A percentile compares a stretch with the other conserved stretches of the same genome.
Conservation (phyloP, 2,329 filamentous ascomycete species). For the Hirsutella rhossiliensis region DNA sequence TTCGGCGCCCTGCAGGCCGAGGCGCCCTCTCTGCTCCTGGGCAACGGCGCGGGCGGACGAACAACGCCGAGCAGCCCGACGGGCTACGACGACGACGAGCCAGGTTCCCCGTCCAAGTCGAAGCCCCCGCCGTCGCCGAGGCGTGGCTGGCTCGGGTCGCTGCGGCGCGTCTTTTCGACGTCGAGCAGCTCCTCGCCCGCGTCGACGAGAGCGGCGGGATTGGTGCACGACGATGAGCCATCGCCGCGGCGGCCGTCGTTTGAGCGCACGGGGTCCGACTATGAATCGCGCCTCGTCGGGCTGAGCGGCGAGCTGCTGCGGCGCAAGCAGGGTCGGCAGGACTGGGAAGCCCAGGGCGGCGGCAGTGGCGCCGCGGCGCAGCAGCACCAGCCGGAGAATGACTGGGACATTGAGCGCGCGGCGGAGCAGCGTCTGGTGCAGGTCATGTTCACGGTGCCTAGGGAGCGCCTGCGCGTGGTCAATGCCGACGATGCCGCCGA, state of each 20-base stretch:
- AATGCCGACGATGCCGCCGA: slow-evolving; percentile 51
- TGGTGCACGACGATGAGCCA: slow-evolving; percentile 1
- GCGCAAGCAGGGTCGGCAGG: slow-evolving; percentile 41
- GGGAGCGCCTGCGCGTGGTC: slow-evolving; percentile 76
- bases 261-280: slow-evolving; percentile 22
- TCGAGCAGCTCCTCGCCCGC: slow-evolving; percentile 16
- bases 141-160: slow-evolving; percentile 55
- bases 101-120: slow-evolving; percentile 44
- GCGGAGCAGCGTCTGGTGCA: slow-evolving; percentile 62
- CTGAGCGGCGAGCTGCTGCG: slow-evolving; percentile 37
- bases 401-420: slow-evolving; percentile 68
- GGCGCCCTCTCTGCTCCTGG: slow-evolving; percentile 30
- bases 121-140: slow-evolving; percentile 32
- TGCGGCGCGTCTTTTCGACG: slow-evolving; percentile 48
- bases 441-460: slow-evolving; percentile 89
- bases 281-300: slow-evolving; percentile 30
- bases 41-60: slow-evolving; percentile 9
- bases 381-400: slow-evolving; percentile 31
- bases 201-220: not conserved
- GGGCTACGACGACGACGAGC: slow-evolving; percentile 15
- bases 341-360: slow-evolving; percentile 33
- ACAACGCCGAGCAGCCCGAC: slow-evolving; percentile 4
- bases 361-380: slow-evolving; percentile 17
- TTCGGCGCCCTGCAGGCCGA: slow-evolving; percentile 41
- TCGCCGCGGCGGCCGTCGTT: slow-evolving; percentile 6